Percentiles rank a stretch among this genome's conserved stretches.
These are phyloP conservation scores for Phaeosphaeria sp. DNA, from an alignment of 2,329 filamentous ascomycete species.

Conservation along the genomic window DNA sequence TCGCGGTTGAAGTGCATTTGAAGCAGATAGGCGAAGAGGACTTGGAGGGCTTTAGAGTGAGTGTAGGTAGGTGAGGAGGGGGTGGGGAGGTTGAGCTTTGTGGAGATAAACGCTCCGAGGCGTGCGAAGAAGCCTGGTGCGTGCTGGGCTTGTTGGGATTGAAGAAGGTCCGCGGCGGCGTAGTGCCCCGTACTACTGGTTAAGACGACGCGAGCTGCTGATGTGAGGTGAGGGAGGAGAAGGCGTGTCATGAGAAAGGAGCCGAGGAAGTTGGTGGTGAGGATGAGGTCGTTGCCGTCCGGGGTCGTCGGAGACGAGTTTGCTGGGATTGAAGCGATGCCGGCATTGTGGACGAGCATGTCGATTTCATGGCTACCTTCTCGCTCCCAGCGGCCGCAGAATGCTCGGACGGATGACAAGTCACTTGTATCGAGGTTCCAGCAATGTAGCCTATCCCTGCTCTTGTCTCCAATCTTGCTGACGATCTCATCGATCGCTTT, in stretches of 20 bases:
- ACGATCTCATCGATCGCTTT: constrained; percentile 13
- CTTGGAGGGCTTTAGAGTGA: constrained; percentile 19
- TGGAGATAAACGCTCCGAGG: neutral
- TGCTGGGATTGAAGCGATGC: constrained; percentile 9
- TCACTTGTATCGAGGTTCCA: constrained; percentile 16
- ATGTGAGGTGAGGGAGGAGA: constrained; percentile 11
- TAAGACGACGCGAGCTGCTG: constrained; percentile 13
- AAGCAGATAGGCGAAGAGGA: constrained; percentile 15
- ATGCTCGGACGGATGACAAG: constrained; percentile 14
- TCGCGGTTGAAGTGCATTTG: constrained; percentile 12
- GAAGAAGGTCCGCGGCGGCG: constrained; percentile 1
- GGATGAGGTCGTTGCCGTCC: constrained; percentile 13
- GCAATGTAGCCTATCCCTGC: constrained; percentile 9
- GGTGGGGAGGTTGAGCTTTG: neutral
- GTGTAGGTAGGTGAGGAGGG: constrained; percentile 8
- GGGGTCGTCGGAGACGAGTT: constrained; percentile 1
- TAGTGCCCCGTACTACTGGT: constrained; percentile 20
- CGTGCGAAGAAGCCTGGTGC: neutral
- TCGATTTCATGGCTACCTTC: constrained; percentile 13
- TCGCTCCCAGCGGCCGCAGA: constrained; percentile 15
- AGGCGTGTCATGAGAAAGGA: constrained; percentile 20
- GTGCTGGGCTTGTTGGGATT: neutral
- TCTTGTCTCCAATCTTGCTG: constrained; percentile 1
- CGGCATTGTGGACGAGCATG: constrained; percentile 26
- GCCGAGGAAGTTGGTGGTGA: constrained; percentile 22